Evolutionary conservation across 345 rosid genomes (phyloP).

Genomic region (Firmiana major): DNA sequence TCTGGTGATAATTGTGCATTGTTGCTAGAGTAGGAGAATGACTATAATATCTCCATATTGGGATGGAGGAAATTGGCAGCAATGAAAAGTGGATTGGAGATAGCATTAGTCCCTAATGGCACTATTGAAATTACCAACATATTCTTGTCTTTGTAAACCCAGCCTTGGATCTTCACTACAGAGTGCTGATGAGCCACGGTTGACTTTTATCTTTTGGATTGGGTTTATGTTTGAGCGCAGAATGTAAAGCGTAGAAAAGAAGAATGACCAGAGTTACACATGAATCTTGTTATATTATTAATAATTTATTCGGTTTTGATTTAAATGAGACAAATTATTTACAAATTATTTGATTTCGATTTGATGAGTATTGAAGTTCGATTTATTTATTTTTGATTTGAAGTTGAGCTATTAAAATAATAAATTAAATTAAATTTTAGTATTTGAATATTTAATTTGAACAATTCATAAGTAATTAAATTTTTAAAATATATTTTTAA

Average conservation of each 20-base stretch:
- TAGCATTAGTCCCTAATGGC: not conserved
- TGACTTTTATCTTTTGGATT: not conserved
- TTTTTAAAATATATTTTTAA: no score
- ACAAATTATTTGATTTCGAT: no score
- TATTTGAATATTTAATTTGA: no score
- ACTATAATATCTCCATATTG: constrained; percentile 31
- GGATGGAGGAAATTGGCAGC: constrained; percentile 24
- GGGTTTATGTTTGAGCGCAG: not conserved
- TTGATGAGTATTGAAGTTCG: no score
- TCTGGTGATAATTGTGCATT: no score
- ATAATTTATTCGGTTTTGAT: no score
- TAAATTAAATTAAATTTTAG: no score
- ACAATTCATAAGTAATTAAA: no score
- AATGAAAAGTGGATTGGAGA: constrained; percentile 17
- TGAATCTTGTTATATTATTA: no score
- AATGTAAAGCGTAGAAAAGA: constrained; percentile 9
- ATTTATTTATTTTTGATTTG: no score
- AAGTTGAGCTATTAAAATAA: no score
- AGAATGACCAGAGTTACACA: not conserved
- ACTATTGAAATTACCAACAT: not conserved
- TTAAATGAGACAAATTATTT: no score
- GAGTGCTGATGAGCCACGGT: not conserved
- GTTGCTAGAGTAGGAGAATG: not conserved
- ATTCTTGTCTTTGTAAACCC: not conserved
- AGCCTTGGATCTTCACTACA: not conserved